A percentile compares a stretch with the other conserved stretches of the same genome.
These are phyloP conservation scores for Pseudogymnoascus verrucosus DNA, from an alignment of 2,329 filamentous ascomycete genomes.

Conservation along the genomic window DNA sequence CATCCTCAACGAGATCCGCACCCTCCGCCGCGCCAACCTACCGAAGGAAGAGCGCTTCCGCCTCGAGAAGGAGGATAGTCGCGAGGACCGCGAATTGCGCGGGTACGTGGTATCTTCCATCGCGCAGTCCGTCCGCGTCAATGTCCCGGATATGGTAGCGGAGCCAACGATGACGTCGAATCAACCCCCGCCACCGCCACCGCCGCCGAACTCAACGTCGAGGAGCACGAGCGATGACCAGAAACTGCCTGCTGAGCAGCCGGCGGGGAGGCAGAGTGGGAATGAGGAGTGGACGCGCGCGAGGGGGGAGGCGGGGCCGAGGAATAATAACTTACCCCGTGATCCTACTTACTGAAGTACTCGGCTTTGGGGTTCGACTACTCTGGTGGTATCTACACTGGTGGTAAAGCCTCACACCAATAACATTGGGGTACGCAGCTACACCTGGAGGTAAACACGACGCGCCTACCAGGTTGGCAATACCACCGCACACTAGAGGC, in stretches of 20 bases:
- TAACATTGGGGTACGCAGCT: neutral
- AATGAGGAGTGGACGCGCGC: slow-evolving; percentile 45
- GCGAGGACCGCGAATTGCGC: slow-evolving; percentile 67
- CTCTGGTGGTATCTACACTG: too few species aligned
- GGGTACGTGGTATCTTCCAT: slow-evolving; percentile 67
- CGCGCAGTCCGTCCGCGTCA: slow-evolving; percentile 51
- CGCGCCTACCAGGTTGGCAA: neutral
- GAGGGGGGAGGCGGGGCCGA: slow-evolving; percentile 35
- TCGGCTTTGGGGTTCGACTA: too few species aligned
- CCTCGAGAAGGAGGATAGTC: slow-evolving; percentile 70
- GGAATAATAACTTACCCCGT: neutral
- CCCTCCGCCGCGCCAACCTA: slow-evolving; percentile 74
- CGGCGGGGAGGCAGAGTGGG: slow-evolving; percentile 40
- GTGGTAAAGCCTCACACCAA: neutral
- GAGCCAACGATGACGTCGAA: neutral
- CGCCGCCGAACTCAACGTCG: slow-evolving; percentile 18
- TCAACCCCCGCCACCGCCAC: slow-evolving; percentile 15
- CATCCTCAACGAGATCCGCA: slow-evolving; percentile 86
- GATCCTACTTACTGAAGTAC: neutral
- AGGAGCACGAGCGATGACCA: slow-evolving; percentile 41
- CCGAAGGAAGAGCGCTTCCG: slow-evolving; percentile 77
- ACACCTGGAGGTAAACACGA: neutral
- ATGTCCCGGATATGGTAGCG: neutral
- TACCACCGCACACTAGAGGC: neutral
- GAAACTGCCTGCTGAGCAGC: slow-evolving; percentile 54